Percentiles rank a stretch among this genome's conserved stretches.
Evolutionary conservation across 1,139 yeast species (phyloP).

Genomic region (Sugiyamaella japonica): DNA sequence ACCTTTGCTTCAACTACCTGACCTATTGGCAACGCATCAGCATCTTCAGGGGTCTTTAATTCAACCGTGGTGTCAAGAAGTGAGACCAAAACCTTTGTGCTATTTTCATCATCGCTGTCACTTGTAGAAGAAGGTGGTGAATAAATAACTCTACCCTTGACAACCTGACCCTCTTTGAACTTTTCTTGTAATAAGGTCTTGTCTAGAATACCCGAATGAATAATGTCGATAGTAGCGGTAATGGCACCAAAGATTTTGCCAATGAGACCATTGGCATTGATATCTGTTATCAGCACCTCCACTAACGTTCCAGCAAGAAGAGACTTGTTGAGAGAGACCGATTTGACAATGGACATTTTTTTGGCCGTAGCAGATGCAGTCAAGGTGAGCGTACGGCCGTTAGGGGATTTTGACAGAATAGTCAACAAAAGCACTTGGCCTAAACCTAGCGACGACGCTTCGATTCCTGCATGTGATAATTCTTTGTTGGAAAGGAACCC

Average conservation of each 20-base stretch:
- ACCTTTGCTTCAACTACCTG: conserved; percentile 59
- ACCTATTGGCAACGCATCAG: conserved; percentile 79
- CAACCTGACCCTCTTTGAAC: conserved; percentile 62
- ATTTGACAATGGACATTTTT: conserved; percentile 47
- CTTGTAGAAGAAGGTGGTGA: conserved; percentile 43
- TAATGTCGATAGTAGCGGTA: conserved; percentile 66
- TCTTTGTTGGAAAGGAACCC: conserved; percentile 83
- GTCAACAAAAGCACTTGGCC: conserved; percentile 44
- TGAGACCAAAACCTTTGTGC: conserved; percentile 64
- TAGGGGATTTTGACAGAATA: conserved; percentile 38
- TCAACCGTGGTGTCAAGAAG: conserved; percentile 55
- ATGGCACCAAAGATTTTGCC: conserved; percentile 72
- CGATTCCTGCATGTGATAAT: conserved; percentile 38
- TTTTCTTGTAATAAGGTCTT: conserved; percentile 57
- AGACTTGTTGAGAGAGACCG: conserved; percentile 72
- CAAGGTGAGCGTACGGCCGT: conserved; percentile 63
- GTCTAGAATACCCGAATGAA: conserved; percentile 58
- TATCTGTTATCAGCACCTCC: conserved; percentile 67
- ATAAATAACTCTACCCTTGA: conserved; percentile 71
- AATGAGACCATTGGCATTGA: conserved; percentile 57
- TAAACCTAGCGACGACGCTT: conserved; percentile 44
- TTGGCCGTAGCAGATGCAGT: conserved; percentile 48
- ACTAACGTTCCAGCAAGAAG: conserved; percentile 82
- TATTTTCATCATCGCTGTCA: conserved; percentile 49
- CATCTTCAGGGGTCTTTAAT: conserved; percentile 40